These are phyloP conservation scores for slime mould (Dictyostelium discoideum) DNA, from an alignment of 78 protist genomes.

Conservation along the genomic window DNA sequence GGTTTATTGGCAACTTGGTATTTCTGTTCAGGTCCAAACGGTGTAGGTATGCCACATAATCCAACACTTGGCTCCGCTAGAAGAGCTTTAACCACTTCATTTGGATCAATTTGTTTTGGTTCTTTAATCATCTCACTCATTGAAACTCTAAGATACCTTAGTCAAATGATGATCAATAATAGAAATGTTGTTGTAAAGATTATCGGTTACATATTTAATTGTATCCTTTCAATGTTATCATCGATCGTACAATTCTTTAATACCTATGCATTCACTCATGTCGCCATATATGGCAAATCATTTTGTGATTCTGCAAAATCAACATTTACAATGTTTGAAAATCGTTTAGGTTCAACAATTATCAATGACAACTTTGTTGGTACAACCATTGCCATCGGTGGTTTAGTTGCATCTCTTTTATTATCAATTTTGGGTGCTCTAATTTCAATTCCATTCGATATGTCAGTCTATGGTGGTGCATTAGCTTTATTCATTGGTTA, in stretches of 20 bases:
- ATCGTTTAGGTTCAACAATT: conserved; percentile 52
- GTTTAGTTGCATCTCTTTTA: conserved; percentile 15
- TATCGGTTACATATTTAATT: conserved; percentile 24
- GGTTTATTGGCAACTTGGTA: conserved; percentile 89
- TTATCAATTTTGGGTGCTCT: conserved; percentile 40
- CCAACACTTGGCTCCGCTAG: conserved; percentile 57
- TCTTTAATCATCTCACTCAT: conserved; percentile 78
- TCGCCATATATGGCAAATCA: conserved; percentile 91
- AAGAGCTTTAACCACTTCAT: conserved; percentile 81
- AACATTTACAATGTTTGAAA: conserved; percentile 75
- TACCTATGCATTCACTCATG: conserved; percentile 82
- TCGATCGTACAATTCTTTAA: conserved; percentile 75
- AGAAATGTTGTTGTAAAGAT: neutral
- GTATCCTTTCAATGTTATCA: conserved; percentile 48
- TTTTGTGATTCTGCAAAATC: conserved; percentile 77
- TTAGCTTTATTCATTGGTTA: neutral
- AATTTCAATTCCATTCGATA: neutral
- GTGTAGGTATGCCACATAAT: conserved; percentile 30
- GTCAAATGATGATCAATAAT: neutral
- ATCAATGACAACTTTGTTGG: conserved; percentile 79
- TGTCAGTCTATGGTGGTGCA: neutral
- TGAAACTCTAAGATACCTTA: conserved; percentile 54
- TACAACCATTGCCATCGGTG: conserved; percentile 5
- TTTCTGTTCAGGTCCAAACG: conserved; percentile 50
- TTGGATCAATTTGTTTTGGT: conserved; percentile 91